Evolutionary conservation across 2,329 filamentous ascomycete species (phyloP), one percentile per base, ranked within the genome.

Genomic region (Bipolaris bicolor): DNA sequence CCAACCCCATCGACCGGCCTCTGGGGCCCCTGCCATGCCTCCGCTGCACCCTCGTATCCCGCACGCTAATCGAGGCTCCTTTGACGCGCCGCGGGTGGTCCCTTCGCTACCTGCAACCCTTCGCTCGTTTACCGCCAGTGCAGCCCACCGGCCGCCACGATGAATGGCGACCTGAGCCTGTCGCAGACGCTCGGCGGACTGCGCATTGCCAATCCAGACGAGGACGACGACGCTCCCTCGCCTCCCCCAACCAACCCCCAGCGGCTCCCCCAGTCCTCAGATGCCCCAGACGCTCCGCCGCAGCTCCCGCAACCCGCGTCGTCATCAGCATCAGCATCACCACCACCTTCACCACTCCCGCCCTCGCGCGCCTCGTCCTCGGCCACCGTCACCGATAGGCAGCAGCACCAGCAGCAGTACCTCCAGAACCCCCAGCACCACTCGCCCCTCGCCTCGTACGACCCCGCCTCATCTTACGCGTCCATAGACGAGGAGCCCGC

Each of bases 191-290:
- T 98, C 72, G 95, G 95, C 73, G 94, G 94, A 71, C 83, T 99
- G 78, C 91, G 94, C 77, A 98, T 99, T 77, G 94, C 95, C 70
- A 99, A 98, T 78, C 94, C 94, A 53, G 93, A 97, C 80, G 88
- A 95, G 79, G 84, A 86, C 60, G 81, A 81, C 60, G 40, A 43
- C 7, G 15, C 47, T 40, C 37, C 13, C n/a, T 13, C 20, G 10
- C 31, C 46, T 9, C 33, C 46, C 9, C 15, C 26, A 3, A 16
- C 41, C n/a, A 22, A 31, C 9, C 45, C 33, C 11, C 34, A 16
- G 20, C 20, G 11, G 5, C 46, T 37, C 10, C 15, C 18, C 46
- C 46, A 49, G 46, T 5, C 67, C 69, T 51, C 68, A 67, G 53
- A 67, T 67, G 60, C 68, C 68, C 57, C 48, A 41, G 33, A 56